Evolutionary conservation across 768 basidiomycete genomes (phyloP), one percentile per base, ranked within the genome.

Genomic region (Leccinum truebloodii): DNA sequence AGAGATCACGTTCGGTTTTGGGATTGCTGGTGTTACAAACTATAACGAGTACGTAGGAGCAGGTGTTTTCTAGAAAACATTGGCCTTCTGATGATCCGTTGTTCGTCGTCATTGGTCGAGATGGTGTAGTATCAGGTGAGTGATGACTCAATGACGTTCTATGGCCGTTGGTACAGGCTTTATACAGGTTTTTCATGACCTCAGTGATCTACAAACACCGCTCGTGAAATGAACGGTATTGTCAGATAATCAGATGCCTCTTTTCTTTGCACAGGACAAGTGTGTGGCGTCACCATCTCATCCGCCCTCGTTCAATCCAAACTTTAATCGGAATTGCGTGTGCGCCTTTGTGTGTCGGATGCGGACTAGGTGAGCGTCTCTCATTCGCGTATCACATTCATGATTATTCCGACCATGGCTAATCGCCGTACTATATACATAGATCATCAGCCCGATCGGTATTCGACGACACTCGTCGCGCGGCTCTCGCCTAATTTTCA

Each of bases 1-100:
- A 54, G 18, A 87, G 86, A 77, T 86, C n/a, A 85, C 84, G 0
- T 62, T 86, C 2, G 86, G 86, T 12, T 86, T 88, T 62, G 86
- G 86, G 5, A 87, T 86, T 59, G 85, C 86, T 0, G 4, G 86
- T 87, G 0, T 66, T 86, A 22, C 86, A 87, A 63, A 86, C 86
- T 7, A 83, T 79, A 71, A 69, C 84, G 49, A 81, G 86, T 86
- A 67, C 55, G 82, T 65, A 22, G 13, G 20, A 26, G 20, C 20
- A 18, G 32, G 24, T 55, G 10, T 46, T 20, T 46, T n/a, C 41
- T n/a, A n/a, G 10, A 46, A 20, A 46, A 20, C 4, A 46, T 9
- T 16, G 7, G 26, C 7, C 16, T 32, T 32, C 52, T n/a, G 52
- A 56, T 72, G 55, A 67, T 48, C 51, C 1, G 26, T 30, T 37